Conservation (phyloP, 2,329 filamentous ascomycete genomes). For the Aspergillus pseudoviridinutans region DNA sequence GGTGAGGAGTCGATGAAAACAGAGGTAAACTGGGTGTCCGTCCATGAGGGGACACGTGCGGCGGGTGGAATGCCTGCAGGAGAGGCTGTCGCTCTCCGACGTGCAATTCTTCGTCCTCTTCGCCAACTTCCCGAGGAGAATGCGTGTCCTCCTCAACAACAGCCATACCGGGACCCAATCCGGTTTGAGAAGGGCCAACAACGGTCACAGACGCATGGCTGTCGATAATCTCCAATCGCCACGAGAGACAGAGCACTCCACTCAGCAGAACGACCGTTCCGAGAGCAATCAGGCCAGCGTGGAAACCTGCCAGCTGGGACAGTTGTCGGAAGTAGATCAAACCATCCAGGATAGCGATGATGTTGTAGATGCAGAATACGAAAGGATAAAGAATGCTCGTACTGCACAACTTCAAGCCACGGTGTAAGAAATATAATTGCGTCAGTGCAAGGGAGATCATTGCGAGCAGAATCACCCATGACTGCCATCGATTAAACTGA, state of each 20-base stretch:
- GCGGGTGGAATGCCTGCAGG: constrained; percentile 23
- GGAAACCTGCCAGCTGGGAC: constrained; percentile 68
- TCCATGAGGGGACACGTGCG: constrained; percentile 25
- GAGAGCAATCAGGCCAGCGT: constrained; percentile 69
- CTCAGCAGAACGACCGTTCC: constrained; percentile 81
- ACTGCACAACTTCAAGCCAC: constrained; percentile 88
- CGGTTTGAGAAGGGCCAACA: constrained; percentile 58
- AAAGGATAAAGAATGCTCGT: constrained; percentile 95
- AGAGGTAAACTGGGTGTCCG: constrained; percentile 33
- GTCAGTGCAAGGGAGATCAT: constrained; percentile 78
- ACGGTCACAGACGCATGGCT: constrained; percentile 32
- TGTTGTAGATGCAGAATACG: constrained; percentile 98
- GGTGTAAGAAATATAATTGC: constrained; percentile 92
- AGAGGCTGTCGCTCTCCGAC: constrained; percentile 39
- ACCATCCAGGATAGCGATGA: constrained; percentile 94
- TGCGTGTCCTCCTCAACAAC: constrained; percentile 59
- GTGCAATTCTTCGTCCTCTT: constrained; percentile 38
- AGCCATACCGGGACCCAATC: constrained; percentile 76
- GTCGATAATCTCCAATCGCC: constrained; percentile 73
- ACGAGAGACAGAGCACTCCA: constrained; percentile 87
- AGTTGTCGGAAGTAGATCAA: constrained; percentile 95
- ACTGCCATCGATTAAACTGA: constrained; percentile 92
- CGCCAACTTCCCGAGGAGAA: constrained; percentile 20
- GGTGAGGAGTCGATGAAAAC: constrained; percentile 33
- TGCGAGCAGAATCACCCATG: constrained; percentile 82